Evolutionary conservation across 306 rosid species (phyloP), one percentile per base, ranked within the genome.

Genomic region (Spatholobus suberectus): DNA sequence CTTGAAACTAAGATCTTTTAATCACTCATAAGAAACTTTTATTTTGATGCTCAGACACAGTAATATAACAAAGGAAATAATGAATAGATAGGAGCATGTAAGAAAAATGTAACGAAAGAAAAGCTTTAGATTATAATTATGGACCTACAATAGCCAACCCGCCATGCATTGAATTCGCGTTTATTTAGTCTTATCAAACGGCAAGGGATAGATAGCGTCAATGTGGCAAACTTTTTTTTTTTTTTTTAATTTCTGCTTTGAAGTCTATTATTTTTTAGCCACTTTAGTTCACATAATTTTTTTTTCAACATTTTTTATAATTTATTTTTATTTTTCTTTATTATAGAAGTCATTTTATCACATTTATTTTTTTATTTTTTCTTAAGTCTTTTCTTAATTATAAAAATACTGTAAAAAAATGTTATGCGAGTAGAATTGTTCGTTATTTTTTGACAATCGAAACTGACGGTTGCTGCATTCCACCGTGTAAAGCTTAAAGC

Each of bases 11-110:
- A 44, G 27, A 35, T 34, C 21, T 65, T 57, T 49, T 62, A 71
- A 44, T 52, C 34, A 26, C 41, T 4, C 85, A 88, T 46, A 63
- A 61, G 88, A 61, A 87, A 85, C 71, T 83, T 82, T 70, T 23
- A 59, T 35, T 71, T 84, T 29, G 82, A 5, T 44, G 71, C 14
- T 38, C 5, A 8, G 8, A 66, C 9, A 75, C 0, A 47, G 18
- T 15, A 38, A 66, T 27, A 21, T 5, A 57, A 77, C 5, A 75
- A 46, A 57, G 68, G 24, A 46, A 81, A 20, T 17, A 12, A 35
- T 54, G 29, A 67, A 35, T 72, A n/a, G 43, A 35, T 72, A n/a
- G 43, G 35, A 44, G 43, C 32, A 20, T 34, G 44, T n/a, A 35
- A 20, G 47, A 51, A 40, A 54, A 43, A 46, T 41, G 52, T 15